Conservation (phyloP, 2,329 filamentous ascomycete genomes). For the Pseudogymnoascus sp. region DNA sequence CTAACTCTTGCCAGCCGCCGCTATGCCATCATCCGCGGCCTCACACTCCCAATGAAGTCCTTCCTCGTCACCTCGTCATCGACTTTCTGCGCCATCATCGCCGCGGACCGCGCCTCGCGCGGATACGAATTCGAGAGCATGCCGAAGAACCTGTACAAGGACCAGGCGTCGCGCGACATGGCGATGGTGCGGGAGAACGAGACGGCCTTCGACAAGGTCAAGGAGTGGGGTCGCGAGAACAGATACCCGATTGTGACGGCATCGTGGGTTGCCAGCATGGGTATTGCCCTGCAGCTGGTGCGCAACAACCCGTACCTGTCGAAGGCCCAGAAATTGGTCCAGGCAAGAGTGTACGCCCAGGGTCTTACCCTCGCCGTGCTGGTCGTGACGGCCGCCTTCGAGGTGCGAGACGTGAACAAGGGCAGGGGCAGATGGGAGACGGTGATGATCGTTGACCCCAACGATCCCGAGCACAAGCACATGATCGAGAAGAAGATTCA, state of each 20-base stretch:
- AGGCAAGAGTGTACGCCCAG: conserved; percentile 70
- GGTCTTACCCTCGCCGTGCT: conserved; percentile 62
- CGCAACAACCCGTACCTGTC: conserved; percentile 56
- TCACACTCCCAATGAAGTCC: conserved; percentile 83
- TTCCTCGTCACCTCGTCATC: conserved; percentile 79
- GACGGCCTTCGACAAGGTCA: conserved; percentile 37
- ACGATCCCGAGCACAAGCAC: conserved; percentile 76
- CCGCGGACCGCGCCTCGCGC: conserved; percentile 70
- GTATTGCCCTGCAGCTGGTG: conserved; percentile 54
- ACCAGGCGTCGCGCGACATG: conserved; percentile 50
- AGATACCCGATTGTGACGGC: conserved; percentile 62
- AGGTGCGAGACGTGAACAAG: conserved; percentile 66
- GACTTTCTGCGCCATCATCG: conserved; percentile 83
- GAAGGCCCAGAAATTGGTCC: conserved; percentile 62
- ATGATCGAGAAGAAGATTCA: conserved; percentile 82
- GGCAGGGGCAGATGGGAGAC: conserved; percentile 79
- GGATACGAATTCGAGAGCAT: conserved; percentile 64
- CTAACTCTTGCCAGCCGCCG: conserved; percentile 41
- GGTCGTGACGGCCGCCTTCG: conserved; percentile 60
- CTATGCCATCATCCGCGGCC: conserved; percentile 68
- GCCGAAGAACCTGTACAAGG: conserved; percentile 59
- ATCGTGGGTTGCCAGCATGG: conserved; percentile 61
- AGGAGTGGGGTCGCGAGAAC: conserved; percentile 65
- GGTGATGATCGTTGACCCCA: conserved; percentile 69
- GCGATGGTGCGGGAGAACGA: conserved; percentile 44